Evolutionary conservation across 2,329 filamentous ascomycete genomes (phyloP), one percentile per base, ranked within the genome.

Genomic region (Neofusicoccum sp.): DNA sequence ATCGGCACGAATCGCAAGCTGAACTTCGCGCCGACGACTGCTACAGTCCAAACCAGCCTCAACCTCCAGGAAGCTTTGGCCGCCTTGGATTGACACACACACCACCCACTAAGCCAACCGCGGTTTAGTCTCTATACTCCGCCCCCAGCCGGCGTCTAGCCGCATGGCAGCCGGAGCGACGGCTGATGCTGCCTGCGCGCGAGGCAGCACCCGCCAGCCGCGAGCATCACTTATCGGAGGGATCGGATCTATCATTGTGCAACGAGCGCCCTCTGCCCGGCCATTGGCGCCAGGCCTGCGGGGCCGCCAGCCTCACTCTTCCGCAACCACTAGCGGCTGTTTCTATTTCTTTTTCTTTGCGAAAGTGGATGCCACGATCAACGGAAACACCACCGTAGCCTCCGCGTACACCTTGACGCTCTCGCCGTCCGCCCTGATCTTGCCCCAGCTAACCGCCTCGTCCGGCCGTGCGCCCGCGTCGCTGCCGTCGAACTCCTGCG

Each of bases 381-480:
- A 76, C 6, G 87, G 87, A 70, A 89, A 89, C 14, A 84, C 87
- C 14, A 89, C 79, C 0, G 87, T 89, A 1, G 87, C 87, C 74
- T 90, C 87, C 14, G 86, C 87, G 70, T 88, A 88, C 4, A 88
- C 85, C 87, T 98, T 99, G 63, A 98, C 93, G 70, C 88, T 90
- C 66, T 95, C 89, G 1, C 90, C 95, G 59, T 89, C 91, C 45
- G 88, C 83, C 78, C 96, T 97, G 77, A 99, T 97, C 83, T 99
- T 99, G 3, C 95, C 95, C 95, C 95, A 99, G 66, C 93, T 97
- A 14, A 99, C 91, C 4, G 95, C 95, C 79, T 99, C 95, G 71
- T 99, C 95, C 4, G 95, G 95, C 62, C 95, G 84, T 3, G 95
- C 95, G 1, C 95, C 95, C 0, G 95, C 94, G 79, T 99, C 95